These are phyloP conservation scores for Zychaea mexicana DNA, from an alignment of 371 early-diverging fungal genomes.

Conservation along the genomic window DNA sequence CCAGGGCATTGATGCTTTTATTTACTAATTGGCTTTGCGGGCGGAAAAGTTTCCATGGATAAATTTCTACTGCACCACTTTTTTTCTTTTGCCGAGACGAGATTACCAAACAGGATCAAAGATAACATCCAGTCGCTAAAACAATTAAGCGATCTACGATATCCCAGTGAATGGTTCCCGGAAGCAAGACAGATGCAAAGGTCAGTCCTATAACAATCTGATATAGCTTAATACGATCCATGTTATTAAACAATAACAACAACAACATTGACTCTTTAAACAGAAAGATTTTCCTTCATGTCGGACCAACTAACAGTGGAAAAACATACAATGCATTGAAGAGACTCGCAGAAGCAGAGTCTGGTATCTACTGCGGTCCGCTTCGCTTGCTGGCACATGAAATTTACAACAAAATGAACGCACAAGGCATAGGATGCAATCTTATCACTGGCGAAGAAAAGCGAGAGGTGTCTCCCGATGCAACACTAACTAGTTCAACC, in stretches of 20 bases:
- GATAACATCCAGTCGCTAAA: slow-evolving; percentile 54
- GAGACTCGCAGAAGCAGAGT: slow-evolving; percentile 62
- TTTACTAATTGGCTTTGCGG: not conserved
- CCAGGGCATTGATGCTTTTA: not conserved
- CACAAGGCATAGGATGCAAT: slow-evolving; percentile 73
- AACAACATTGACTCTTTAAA: not conserved
- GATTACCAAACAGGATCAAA: slow-evolving; percentile 29
- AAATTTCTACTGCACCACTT: slow-evolving; percentile 36
- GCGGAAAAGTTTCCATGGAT: slow-evolving; percentile 11
- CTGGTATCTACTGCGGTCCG: slow-evolving; percentile 92
- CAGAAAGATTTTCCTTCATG: slow-evolving; percentile 87
- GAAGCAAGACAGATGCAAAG: slow-evolving; percentile 73
- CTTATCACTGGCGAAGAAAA: slow-evolving; percentile 93
- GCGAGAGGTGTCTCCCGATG: slow-evolving; percentile 51
- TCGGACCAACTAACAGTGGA: slow-evolving; percentile 97
- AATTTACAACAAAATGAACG: slow-evolving; percentile 85
- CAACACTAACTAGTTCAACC: slow-evolving; percentile 73
- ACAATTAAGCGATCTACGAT: slow-evolving; percentile 72
- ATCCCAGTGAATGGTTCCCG: slow-evolving; percentile 82
- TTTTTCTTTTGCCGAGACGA: slow-evolving; percentile 35
- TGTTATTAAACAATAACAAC: not conserved
- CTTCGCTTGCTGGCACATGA: slow-evolving; percentile 93
- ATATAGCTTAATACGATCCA: no score
- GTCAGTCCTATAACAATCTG: slow-evolving; percentile 33
- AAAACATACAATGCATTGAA: slow-evolving; percentile 91